phyloP scores from a whole-genome alignment of 176 grass and related monocot genomes.

The Cocos nucifera region DNA sequence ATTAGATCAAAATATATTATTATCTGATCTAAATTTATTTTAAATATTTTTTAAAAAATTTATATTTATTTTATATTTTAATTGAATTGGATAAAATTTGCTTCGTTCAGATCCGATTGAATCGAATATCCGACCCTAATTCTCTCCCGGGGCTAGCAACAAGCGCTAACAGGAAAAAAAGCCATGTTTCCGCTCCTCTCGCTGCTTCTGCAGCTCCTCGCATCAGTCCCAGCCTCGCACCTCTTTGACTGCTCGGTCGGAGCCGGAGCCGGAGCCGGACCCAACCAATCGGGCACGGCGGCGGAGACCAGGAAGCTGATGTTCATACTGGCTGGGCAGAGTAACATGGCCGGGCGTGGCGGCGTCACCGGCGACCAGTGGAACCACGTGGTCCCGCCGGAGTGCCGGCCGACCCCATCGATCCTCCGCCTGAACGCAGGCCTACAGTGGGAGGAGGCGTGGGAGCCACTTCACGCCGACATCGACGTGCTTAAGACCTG shows the following conservation, averaged over 20 bases:
- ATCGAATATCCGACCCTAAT: too few species aligned
- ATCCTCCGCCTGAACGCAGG: constrained; percentile 48
- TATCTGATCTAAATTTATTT: too few species aligned
- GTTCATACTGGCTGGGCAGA: constrained; percentile 81
- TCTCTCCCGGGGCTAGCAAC: too few species aligned
- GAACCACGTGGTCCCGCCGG: constrained; percentile 6
- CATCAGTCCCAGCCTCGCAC: neutral
- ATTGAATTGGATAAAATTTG: too few species aligned
- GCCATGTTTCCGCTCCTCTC: neutral
- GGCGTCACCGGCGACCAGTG: constrained; percentile 2
- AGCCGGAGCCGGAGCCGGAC: neutral
- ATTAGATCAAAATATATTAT: too few species aligned
- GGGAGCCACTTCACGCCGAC: constrained; percentile 77
- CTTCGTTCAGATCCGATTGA: too few species aligned
- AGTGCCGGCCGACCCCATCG: constrained; percentile 44
- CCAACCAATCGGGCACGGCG: neutral
- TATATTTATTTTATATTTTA: too few species aligned
- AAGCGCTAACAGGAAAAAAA: too few species aligned
- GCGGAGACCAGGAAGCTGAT: constrained; percentile 26
- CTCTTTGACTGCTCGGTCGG: neutral
- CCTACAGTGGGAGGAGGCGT: constrained; percentile 45
- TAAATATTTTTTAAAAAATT: too few species aligned
- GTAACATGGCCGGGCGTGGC: constrained; percentile 97
- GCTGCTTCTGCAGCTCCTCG: neutral
- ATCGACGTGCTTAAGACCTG: constrained; percentile 77